Evolutionary conservation across 805 yeast species (phyloP), one percentile per base, ranked within the genome.

Genomic region (Wickerhamiella sorbophila): DNA sequence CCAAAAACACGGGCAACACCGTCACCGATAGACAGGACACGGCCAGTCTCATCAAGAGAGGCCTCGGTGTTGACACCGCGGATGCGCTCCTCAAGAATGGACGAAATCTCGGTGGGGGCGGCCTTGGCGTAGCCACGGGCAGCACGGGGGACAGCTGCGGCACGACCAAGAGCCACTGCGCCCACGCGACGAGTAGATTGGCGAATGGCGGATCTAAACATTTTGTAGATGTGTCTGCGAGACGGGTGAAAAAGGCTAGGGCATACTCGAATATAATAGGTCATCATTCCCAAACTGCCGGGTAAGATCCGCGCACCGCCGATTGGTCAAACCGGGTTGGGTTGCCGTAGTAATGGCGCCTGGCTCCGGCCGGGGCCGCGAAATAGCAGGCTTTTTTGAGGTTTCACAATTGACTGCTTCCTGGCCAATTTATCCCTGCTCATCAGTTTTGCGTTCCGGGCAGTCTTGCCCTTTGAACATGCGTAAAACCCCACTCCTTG

Each of bases 1-100:
- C 99, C 99, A 74, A 83, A 91, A 64, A 91, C 95, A 79, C 97
- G 93, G 68, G 98, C 99, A 66, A 91, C 91, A 91, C 99, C 99
- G 72, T 91, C 99, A 82, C 98, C 98, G 64, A 91, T 95, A 56
- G 96, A 81, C 65, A 91, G 76, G 63, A 91, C 98, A 73, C 95
- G 85, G 70, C 99, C 99, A 65, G 98, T 93, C 74, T 91, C 98
- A 70, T 91, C 85, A 64, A 91, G 79, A 80, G 84, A 78, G 60
- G 95, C 84, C 71, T 88, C 97, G 62, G 85, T 91, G 52, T 95
- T 78, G 60, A 88, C 93, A 72, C 98, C 98, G 75, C 95, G 87
- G 75, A 91, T 91, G 74, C 94, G 86, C 71, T 91, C 95, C 75
- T 91, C 98, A 64, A 91, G 79, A 72, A 91, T 91, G 48, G 97